These are phyloP conservation scores for Endotrypanum monterogeii DNA, from an alignment of 208 protist species.

Conservation along the genomic window DNA sequence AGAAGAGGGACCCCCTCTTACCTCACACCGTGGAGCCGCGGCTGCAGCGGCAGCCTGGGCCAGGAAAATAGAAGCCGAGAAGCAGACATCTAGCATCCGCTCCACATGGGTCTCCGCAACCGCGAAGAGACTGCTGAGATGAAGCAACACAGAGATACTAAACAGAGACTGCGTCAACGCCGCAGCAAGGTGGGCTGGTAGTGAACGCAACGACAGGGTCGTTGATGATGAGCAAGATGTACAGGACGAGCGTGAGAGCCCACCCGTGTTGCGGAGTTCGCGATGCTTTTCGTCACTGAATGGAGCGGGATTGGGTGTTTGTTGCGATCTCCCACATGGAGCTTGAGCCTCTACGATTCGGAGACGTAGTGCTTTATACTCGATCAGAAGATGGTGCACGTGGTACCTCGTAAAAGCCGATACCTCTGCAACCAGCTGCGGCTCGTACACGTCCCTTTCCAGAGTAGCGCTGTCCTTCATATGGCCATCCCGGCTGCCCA, in stretches of 20 bases:
- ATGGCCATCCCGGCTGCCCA: background rate
- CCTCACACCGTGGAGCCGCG: slow-evolving; percentile 1
- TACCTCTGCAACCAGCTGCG: slow-evolving; percentile 19
- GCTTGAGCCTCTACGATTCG: slow-evolving; percentile 2
- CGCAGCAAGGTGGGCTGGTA: background rate
- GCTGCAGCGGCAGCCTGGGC: slow-evolving; percentile 35
- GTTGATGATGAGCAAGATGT: background rate
- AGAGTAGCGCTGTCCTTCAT: no score
- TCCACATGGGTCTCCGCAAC: slow-evolving; percentile 72
- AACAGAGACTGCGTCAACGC: slow-evolving; percentile 40
- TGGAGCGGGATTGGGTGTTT: background rate
- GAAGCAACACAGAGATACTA: slow-evolving; percentile 61
- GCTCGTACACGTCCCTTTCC: background rate
- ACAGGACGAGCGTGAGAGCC: background rate
- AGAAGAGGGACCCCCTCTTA: background rate
- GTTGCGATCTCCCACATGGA: background rate
- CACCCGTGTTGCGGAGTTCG: background rate
- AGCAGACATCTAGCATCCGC: slow-evolving; percentile 45
- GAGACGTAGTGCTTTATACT: slow-evolving; percentile 36
- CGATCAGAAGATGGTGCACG: slow-evolving; percentile 67
- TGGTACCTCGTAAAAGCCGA: slow-evolving; percentile 62
- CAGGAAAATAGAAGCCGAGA: slow-evolving; percentile 72
- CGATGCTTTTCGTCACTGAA: background rate
- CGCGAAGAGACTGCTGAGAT: slow-evolving; percentile 61
- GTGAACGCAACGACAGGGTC: background rate